Percentiles rank a stretch among this genome's conserved stretches.
Evolutionary conservation across 495 filamentous ascomycete genomes (phyloP).

Genomic region (Annulohypoxylon stygium): DNA sequence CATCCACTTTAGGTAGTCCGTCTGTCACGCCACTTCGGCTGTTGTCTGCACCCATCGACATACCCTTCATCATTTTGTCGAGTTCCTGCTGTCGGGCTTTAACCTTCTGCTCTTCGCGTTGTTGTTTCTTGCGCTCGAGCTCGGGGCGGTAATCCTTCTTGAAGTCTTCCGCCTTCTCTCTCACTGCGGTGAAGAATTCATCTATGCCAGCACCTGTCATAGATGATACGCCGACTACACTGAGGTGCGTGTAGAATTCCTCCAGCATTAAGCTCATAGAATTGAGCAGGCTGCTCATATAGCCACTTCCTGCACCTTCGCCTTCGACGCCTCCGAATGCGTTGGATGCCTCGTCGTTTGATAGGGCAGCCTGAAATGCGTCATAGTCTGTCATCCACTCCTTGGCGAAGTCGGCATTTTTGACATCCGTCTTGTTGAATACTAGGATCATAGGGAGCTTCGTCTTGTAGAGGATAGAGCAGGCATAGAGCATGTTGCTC

Average conservation of each 20-base stretch:
- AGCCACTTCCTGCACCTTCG: constrained; percentile 79
- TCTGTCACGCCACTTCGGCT: constrained; percentile 42
- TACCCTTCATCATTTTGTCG: constrained; percentile 92
- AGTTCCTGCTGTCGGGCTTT: constrained; percentile 81
- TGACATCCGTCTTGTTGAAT: constrained; percentile 98
- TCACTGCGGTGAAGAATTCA: constrained; percentile 91
- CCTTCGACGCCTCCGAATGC: constrained; percentile 82
- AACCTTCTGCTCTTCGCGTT: constrained; percentile 79
- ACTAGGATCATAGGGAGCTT: constrained; percentile 98
- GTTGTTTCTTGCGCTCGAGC: constrained; percentile 80
- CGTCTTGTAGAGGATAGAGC: constrained; percentile 98
- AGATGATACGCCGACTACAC: constrained; percentile 90
- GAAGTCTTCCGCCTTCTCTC: constrained; percentile 90
- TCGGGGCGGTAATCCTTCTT: constrained; percentile 92
- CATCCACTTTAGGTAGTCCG: constrained; percentile 56
- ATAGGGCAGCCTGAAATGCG: constrained; percentile 88
- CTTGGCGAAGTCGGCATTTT: constrained; percentile 90
- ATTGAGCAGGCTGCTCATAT: constrained; percentile 96
- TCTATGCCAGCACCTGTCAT: constrained; percentile 93
- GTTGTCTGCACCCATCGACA: constrained; percentile 71
- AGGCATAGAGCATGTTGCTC: constrained; percentile 99
- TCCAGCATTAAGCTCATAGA: constrained; percentile 98
- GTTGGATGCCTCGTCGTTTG: constrained; percentile 80
- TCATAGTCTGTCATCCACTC: constrained; percentile 99
- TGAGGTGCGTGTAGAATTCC: constrained; percentile 95